Evolutionary conservation across 2,329 filamentous ascomycete species (phyloP).

Genomic region (Colletotrichum camelliae): DNA sequence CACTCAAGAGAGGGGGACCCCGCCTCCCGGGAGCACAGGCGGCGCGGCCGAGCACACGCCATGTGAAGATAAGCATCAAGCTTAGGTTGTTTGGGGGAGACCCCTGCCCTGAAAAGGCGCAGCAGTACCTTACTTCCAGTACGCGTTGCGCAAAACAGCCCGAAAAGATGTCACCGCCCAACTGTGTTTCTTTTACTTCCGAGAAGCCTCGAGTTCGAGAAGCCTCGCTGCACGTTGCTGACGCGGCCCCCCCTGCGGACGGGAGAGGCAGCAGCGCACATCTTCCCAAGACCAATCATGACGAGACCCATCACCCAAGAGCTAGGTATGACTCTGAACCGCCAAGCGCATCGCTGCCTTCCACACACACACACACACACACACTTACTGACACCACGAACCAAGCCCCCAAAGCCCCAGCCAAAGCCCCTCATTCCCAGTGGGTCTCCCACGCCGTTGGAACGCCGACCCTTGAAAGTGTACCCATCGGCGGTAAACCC

Average conservation of each 20-base stretch:
- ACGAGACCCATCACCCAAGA: not conserved
- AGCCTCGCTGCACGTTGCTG: conserved; percentile 12
- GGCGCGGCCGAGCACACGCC: conserved; percentile 5
- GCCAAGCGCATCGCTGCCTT: not conserved
- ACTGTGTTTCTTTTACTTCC: not conserved
- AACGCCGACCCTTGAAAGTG: conserved; percentile 6
- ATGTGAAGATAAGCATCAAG: conserved; percentile 18
- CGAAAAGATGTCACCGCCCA: not conserved
- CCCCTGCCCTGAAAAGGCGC: not conserved
- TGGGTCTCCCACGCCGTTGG: conserved; percentile 12
- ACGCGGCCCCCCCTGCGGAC: conserved; percentile 3
- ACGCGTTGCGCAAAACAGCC: not conserved
- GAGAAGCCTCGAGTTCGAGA: not conserved
- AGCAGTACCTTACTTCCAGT: not conserved
- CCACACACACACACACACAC: not conserved
- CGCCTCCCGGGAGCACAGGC: not conserved
- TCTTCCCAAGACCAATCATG: not conserved
- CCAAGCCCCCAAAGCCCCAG: not conserved
- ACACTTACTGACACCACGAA: not conserved
- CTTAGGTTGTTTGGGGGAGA: not conserved
- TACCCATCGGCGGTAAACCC: not conserved
- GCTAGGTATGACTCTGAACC: not conserved
- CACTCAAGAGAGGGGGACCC: not conserved
- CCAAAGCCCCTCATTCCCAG: not conserved
- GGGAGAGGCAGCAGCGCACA: conserved; percentile 12